Base-by-base conservation (phyloP, 129 eudicot genomes). In the Helichrysum umbraculigerum region DNA sequence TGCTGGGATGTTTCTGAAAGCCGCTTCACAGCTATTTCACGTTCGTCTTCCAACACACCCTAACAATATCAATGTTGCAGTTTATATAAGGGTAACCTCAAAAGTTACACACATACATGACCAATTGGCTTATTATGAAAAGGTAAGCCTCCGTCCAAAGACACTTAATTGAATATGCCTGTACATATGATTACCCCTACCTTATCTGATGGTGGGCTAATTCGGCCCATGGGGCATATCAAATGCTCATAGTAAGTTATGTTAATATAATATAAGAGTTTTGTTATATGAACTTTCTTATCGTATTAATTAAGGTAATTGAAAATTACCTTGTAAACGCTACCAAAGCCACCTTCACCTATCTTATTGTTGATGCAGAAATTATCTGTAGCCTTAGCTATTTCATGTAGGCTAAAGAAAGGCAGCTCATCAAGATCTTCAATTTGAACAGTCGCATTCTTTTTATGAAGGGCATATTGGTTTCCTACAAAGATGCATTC, bases 1-100 rank as follows among this genome's bases (percentile, higher is more conserved):
- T 66, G 71, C 8, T 50, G 71, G n/a, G 81, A 81, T 15, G 81
- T 75, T 69, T 81, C 66, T 75, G 85, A 70, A 32, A 75, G 81
- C 37, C 81, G 76, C 73, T 81, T 81, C 61, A 81, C 81, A 5
- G 85, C 85, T 50, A 81, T 59, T 17, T 69, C 68, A 34, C 52
- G 81, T 47, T 79, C 82, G 4, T 84, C 76, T 71, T 75, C 63
- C 56, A 83, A 12, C n/a, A 64, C 74, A 52, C 84, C 87, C 87
- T 83, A 70, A 20, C 19, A 68, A 25, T 37, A 14, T 66, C 29
- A n/a, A 39, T 25, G 72, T 41, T 22, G 30, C 68, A 68, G 19
- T 33, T 32, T 66, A 66, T 2, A 17, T 25, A 25, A 25, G 28
- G 28, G 28, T 25, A 25, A 25, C 28, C 28, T 25, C 28, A 25